phyloP scores from a whole-genome alignment of 345 rosid genomes.

The Lepidium aucheri region DNA sequence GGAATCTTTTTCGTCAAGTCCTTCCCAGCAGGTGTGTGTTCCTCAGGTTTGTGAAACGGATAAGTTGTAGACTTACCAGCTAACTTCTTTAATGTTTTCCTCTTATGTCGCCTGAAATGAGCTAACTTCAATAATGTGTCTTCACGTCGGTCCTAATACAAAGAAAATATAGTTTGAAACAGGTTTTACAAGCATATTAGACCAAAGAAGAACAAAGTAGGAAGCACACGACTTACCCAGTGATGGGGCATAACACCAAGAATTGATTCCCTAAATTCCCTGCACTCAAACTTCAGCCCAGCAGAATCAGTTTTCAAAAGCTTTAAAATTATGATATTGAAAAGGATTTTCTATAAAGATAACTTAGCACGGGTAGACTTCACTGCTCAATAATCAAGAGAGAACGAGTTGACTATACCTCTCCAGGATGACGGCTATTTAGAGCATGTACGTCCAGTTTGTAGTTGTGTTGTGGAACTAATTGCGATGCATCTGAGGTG shows the following conservation, averaged over 20 bases:
- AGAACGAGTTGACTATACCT: constrained; percentile 41
- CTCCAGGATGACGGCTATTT: constrained; percentile 86
- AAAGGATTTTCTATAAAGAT: background rate
- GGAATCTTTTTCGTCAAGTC: constrained; percentile 82
- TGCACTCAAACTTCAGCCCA: constrained; percentile 74
- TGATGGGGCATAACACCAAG: constrained; percentile 94
- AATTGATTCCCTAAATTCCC: constrained; percentile 95
- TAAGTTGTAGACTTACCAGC: constrained; percentile 61
- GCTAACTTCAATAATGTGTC: constrained; percentile 75
- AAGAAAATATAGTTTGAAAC: constrained; percentile 17
- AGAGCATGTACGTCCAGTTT: constrained; percentile 82
- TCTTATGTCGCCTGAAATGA: constrained; percentile 86
- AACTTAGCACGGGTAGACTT: background rate
- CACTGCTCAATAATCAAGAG: background rate
- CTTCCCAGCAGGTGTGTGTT: constrained; percentile 84
- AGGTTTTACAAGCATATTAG: background rate
- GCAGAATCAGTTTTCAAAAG: constrained; percentile 32
- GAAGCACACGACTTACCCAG: constrained; percentile 54
- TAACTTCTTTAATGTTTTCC: constrained; percentile 64
- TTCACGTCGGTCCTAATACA: constrained; percentile 91
- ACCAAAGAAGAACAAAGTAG: background rate
- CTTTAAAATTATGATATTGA: background rate
- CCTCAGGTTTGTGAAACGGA: constrained; percentile 94
- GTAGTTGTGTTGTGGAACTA: constrained; percentile 96
- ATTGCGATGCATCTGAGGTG: constrained; percentile 60